Evolutionary conservation across 2,329 filamentous ascomycete species (phyloP).

Genomic region (Leptographium lundbergii): DNA sequence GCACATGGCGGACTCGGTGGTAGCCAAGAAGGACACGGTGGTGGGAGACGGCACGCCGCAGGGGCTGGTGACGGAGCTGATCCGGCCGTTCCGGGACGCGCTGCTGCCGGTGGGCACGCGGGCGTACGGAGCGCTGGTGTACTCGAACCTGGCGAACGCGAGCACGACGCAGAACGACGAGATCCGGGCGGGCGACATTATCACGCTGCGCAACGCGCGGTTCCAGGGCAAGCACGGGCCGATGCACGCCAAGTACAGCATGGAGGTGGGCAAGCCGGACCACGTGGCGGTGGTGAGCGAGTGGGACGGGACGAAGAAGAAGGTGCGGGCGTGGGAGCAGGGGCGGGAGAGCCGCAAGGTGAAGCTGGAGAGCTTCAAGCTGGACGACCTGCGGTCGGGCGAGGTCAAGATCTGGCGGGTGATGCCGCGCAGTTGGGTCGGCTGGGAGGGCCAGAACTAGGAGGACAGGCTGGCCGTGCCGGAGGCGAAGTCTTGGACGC

Average conservation of each 20-base stretch:
- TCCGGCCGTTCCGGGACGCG: constrained; percentile 60
- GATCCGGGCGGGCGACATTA: constrained; percentile 82
- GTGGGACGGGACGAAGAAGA: constrained; percentile 98
- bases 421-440: constrained; percentile 84
- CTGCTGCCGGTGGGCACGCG: constrained; percentile 77
- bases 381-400: constrained; percentile 82
- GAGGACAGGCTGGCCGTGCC: constrained; percentile 13
- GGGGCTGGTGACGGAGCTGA: constrained; percentile 64
- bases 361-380: constrained; percentile 84
- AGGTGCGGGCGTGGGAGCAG: constrained; percentile 91
- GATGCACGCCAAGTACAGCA: constrained; percentile 87
- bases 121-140: constrained; percentile 83
- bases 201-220: constrained; percentile 81
- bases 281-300: constrained; percentile 88
- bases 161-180: constrained; percentile 83
- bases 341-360: constrained; percentile 88
- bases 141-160: constrained; percentile 89
- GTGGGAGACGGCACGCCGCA: constrained; percentile 77
- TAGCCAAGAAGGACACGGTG: constrained; percentile 61
- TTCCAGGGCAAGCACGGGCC: constrained; percentile 93
- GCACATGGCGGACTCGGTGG: constrained; percentile 59
- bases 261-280: constrained; percentile 76
- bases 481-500: neutral
- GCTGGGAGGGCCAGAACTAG: constrained; percentile 61
- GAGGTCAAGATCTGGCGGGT: constrained; percentile 97